Evolutionary conservation across 2,329 filamentous ascomycete species (phyloP).

Genomic region (Trichoderma sp.): DNA sequence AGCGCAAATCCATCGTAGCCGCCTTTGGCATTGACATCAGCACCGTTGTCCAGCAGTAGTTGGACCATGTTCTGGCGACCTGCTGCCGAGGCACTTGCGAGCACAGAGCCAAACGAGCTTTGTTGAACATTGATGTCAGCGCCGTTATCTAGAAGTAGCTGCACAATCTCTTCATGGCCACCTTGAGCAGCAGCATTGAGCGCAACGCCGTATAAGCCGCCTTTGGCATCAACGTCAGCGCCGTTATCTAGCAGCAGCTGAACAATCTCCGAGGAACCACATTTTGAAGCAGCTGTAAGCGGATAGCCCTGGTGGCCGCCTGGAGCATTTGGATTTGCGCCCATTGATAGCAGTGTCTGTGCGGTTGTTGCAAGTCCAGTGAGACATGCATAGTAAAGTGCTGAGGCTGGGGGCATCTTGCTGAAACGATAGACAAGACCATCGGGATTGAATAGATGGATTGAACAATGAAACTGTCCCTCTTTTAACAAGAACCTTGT

Average conservation of each 20-base stretch:
- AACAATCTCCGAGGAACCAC: background rate
- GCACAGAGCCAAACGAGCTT: background rate
- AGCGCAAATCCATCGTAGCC: background rate
- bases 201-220: background rate
- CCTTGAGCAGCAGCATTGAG: conserved; percentile 2
- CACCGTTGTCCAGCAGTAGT: conserved; percentile 23
- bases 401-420: background rate
- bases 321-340: background rate
- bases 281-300: background rate
- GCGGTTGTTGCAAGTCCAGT: background rate
- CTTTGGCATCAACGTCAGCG: conserved; percentile 1
- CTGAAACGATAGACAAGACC: background rate
- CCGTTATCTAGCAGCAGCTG: conserved; percentile 11
- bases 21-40: background rate
- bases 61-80: background rate
- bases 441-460: background rate
- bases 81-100: background rate
- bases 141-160: background rate
- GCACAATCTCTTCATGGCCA: background rate
- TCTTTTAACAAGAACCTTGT: background rate
- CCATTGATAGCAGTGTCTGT: background rate
- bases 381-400: background rate
- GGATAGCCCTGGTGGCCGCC: background rate
- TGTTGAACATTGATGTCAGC: background rate
- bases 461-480: background rate